Evolutionary conservation across 768 basidiomycete genomes (phyloP).

Genomic region (Collybiopsis confluens): DNA sequence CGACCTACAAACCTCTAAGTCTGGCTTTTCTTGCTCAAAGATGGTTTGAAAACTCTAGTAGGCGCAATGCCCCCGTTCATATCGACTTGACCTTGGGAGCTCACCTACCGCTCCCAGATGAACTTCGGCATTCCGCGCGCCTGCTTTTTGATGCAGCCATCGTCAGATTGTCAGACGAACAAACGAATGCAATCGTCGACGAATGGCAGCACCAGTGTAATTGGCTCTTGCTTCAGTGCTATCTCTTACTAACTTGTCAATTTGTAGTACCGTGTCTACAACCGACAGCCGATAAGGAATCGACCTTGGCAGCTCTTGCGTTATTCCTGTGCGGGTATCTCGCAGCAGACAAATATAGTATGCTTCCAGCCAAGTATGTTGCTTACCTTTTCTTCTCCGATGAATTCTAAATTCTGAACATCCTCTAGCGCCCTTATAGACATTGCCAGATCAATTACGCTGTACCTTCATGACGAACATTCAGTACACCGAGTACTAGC

Average conservation of each 20-base stretch:
- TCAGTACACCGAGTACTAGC: slow-evolving; percentile 67
- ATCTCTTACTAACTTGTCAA: not conserved
- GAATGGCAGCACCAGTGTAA: slow-evolving; percentile 63
- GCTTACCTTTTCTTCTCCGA: not conserved
- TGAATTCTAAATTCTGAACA: not conserved
- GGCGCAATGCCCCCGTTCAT: slow-evolving; percentile 15
- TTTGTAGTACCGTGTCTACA: slow-evolving; percentile 57
- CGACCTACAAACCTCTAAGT: slow-evolving; percentile 60
- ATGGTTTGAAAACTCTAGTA: slow-evolving; percentile 78
- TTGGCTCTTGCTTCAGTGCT: not conserved
- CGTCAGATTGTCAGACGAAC: slow-evolving; percentile 61
- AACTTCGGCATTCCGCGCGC: slow-evolving; percentile 74
- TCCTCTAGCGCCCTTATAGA: slow-evolving; percentile 67
- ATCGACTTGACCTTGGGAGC: slow-evolving; percentile 3
- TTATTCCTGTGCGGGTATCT: slow-evolving; percentile 81
- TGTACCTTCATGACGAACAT: slow-evolving; percentile 73
- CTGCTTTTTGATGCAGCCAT: slow-evolving; percentile 76
- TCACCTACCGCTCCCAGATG: slow-evolving; percentile 37
- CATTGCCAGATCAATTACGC: slow-evolving; percentile 75
- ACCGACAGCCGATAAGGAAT: slow-evolving; percentile 56
- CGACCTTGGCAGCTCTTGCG: slow-evolving; percentile 57
- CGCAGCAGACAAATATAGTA: slow-evolving; percentile 72
- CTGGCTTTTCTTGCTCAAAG: slow-evolving; percentile 66
- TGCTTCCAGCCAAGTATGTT: slow-evolving; percentile 67
- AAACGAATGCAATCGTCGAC: slow-evolving; percentile 54